Base-by-base conservation (phyloP, 371 early-diverging fungal genomes). In the Antonospora locustae region DNA sequence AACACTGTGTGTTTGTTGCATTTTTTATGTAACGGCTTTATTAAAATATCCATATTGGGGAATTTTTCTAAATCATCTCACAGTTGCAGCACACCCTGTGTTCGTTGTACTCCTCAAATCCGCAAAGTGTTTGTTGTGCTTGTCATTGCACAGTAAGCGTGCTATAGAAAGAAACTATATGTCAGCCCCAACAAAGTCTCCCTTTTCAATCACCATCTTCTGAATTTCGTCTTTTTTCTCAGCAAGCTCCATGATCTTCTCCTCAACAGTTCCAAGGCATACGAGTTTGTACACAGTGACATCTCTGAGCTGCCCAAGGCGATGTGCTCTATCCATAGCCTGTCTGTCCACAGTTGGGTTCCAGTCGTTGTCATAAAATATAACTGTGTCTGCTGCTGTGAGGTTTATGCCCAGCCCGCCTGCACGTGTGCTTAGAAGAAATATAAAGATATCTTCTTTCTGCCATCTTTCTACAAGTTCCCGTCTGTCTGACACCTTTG, bases 141-240 rank as follows among this genome's bases (percentile, higher is more conserved):
- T n/a, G n/a, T n/a, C n/a, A n/a, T n/a, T n/a, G n/a, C n/a, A n/a
- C n/a, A n/a, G n/a, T n/a, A n/a, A n/a, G n/a, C n/a, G n/a, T n/a
- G n/a, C n/a, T n/a, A n/a, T n/a, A n/a, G n/a, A n/a, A n/a, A n/a
- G n/a, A n/a, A n/a, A n/a, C n/a, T n/a, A n/a, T n/a, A n/a, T n/a
- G n/a, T n/a, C n/a, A n/a, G n/a, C n/a, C n/a, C n/a, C n/a, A n/a
- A n/a, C n/a, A 58, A 71, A 71, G 14, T 61, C 48, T 20, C 61
- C 87, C 27, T 88, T 88, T 17, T 87, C 81, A 56, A 93, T 90
- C 40, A 93, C 90, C 20, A 90, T 87, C 58, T 86, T 87, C 72
- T 93, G 90, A 37, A 93, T 88, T 70, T 88, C 85, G 66, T 86
- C 88, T 78, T 93, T 93, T 64, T 86, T 84, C 61, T 81, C 81